Conservation (phyloP, 2,329 filamentous ascomycete genomes). For the Verticillium nubilum region DNA sequence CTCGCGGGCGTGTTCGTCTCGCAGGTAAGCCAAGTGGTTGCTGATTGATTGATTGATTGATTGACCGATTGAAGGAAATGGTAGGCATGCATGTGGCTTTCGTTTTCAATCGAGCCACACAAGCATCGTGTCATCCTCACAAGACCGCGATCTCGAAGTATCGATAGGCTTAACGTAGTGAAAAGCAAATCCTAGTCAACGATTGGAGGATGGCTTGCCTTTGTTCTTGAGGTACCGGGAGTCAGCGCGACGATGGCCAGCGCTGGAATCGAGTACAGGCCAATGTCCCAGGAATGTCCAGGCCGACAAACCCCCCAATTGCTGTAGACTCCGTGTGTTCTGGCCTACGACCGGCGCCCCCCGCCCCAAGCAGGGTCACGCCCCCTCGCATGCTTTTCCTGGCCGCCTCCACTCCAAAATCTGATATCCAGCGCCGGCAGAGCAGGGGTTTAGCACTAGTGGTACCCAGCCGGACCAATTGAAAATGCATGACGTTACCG, state of each 20-base stretch:
- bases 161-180: too few relatives aligned
- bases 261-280: not conserved
- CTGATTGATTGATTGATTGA: too few relatives aligned
- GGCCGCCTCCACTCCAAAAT: not conserved
- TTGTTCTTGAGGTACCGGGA: too few relatives aligned
- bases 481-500: conserved; percentile 1
- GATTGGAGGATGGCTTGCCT: too few relatives aligned
- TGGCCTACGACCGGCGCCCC: not conserved
- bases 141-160: not conserved
- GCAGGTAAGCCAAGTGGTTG: not conserved
- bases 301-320: not conserved
- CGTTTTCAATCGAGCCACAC: not conserved
- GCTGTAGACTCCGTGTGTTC: not conserved
- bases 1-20: not conserved
- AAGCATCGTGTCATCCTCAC: not conserved
- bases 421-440: not conserved
- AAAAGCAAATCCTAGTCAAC: too few relatives aligned
- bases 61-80: not conserved
- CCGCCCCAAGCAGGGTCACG: not conserved
- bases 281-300: not conserved
- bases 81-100: not conserved
- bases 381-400: not conserved
- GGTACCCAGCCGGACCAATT: not conserved
- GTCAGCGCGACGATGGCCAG: too few relatives aligned
- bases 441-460: not conserved